Base-by-base conservation (phyloP, 108 stramenopile species). In the Cyclostephanos tholiformis region DNA sequence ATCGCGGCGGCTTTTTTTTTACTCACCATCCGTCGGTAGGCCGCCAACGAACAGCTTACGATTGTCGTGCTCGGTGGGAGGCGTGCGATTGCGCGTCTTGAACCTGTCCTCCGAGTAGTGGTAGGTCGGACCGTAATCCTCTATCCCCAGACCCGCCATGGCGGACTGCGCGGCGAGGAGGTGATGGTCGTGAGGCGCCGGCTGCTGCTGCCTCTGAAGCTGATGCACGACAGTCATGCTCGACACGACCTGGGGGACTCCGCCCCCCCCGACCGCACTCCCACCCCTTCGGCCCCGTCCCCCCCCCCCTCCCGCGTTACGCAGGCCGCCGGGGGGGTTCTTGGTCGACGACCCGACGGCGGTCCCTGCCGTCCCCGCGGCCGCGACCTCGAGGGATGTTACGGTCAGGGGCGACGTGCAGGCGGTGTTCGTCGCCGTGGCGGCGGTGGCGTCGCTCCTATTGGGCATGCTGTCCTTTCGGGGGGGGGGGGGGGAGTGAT, bases 41-140 rank as follows among this genome's bases (percentile, higher is more conserved):
- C 89, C 89, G 41, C 89, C 89, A 27, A 90, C 89, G 73, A 90
- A 90, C 57, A 90, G 75, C 69, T 90, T 90, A 27, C 89, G 78
- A 13, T 50, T 36, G 69, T 90, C 89, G 50, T 77, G 82, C 49
- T 72, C 55, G 23, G 67, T 83, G 23, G 87, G 59, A 16, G 36
- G 59, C 23, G 36, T 60, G 35, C 36, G 35, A 22, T 38, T 13
- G 59, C 14, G 19, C 27, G 17, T 12, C 17, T 27, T 56, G n/a
- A n/a, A n/a, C n/a, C n/a, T n/a, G n/a, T n/a, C n/a, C 55, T 8
- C 26, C 6, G 55, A 4, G 8, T 51, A 9, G 8, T 17, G 4
- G 8, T 51, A 51, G 50, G 50, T 9, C 19, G 4, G 10, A 51
- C 8, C 4, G 50, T 20, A 20, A 20, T 20, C 20, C 7, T 51